Evolutionary conservation across 1,139 yeast species (phyloP).

Genomic region (Debaryomyces subglobosus): DNA sequence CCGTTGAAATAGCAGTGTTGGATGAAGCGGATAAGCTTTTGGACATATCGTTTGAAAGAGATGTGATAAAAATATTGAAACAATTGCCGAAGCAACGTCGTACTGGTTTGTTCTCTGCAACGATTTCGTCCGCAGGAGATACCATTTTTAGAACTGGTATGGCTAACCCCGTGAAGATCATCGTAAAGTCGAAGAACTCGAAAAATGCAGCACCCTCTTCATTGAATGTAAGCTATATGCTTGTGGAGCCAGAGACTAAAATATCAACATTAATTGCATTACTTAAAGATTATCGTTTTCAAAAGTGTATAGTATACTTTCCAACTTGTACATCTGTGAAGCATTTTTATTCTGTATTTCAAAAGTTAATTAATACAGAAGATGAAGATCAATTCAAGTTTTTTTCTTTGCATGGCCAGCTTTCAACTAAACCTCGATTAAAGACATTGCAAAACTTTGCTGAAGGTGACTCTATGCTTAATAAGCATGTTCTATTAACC

Average conservation of each 20-base stretch:
- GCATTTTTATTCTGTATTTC: constrained; percentile 66
- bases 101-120: constrained; percentile 92
- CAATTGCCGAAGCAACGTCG: constrained; percentile 86
- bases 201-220: constrained; percentile 57
- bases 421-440: constrained; percentile 72
- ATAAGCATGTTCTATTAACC: constrained; percentile 68
- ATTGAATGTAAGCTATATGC: constrained; percentile 63
- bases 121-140: constrained; percentile 78
- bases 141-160: constrained; percentile 76
- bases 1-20: constrained; percentile 74
- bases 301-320: constrained; percentile 82
- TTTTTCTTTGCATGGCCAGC: constrained; percentile 83
- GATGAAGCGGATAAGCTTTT: constrained; percentile 94
- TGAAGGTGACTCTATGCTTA: constrained; percentile 40
- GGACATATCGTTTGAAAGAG: constrained; percentile 75
- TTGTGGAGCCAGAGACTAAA: constrained; percentile 63
- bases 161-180: constrained; percentile 84
- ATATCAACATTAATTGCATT: constrained; percentile 59
- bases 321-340: constrained; percentile 90
- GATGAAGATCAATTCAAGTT: constrained; percentile 39
- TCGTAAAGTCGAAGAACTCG: constrained; percentile 60
- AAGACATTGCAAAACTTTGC: constrained; percentile 68
- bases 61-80: constrained; percentile 66
- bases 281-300: constrained; percentile 56
- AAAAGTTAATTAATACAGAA: constrained; percentile 24